Base-by-base conservation (phyloP, 164 flowering plant genomes). In the Aristolochia contorta region DNA sequence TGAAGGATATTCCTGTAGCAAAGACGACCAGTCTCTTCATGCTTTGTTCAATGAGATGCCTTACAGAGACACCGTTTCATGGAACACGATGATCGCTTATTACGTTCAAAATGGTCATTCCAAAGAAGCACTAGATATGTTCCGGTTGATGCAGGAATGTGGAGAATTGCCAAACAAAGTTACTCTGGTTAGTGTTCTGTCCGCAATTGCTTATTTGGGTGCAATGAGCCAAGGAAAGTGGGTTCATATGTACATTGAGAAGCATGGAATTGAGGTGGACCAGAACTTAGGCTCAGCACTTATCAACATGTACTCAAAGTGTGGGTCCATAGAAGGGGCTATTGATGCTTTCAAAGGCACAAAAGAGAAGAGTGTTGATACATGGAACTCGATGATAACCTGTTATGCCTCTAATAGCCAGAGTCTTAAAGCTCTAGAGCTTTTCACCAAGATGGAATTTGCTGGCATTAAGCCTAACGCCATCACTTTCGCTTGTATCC, bases 381-480 rank as follows among this genome's bases (percentile, higher is more conserved):
- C 60, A 9, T 64, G 67, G 67, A 64, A 64, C 56, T 49, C 67
- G n/a, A 64, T 64, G 67, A 64, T 64, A 6, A 45, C 60, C 13
- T 54, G 67, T 12, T 50, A 56, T 12, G 67, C 67, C 7, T 18
- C 60, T 19, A 64, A 64, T 64, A 60, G 67, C 54, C 60, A 64
- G 6, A 57, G 67, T 25, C 32, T 47, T 13, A 56, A 56, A 57
- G 67, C 67, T 47, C 54, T 55, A 23, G 54, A 19, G n/a, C 52
- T 64, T 47, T 64, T 47, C 32, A 22, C 46, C 8, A 20, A 56
- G 52, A 56, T 64, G 67, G 51, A 48, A 52, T 14, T 14, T 19
- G 55, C 54, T 3, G 60, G 54, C 22, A 60, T 64, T 14, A 7
- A 13, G 46, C 60, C 67, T 60, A 64, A 56, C 13, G 54, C 60